Conservation (phyloP, 1,284 basidiomycete species). For the Tylopilus sp. region DNA sequence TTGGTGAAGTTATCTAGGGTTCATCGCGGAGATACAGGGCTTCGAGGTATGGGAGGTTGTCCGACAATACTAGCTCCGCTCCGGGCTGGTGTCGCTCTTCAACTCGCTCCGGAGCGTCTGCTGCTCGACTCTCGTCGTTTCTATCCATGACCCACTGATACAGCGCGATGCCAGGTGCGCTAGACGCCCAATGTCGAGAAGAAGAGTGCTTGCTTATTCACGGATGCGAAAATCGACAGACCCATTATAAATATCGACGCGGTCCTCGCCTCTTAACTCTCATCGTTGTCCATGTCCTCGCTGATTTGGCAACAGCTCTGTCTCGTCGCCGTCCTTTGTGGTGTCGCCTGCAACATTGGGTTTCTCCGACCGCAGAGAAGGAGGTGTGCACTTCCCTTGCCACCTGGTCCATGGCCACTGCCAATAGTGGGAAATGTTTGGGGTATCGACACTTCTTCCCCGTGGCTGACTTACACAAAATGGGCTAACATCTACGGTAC, state of each 20-base stretch:
- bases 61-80: no score
- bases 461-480: constrained; percentile 43
- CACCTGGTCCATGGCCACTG: constrained; percentile 28
- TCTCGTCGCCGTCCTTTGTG: constrained; percentile 11
- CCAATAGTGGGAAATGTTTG: constrained; percentile 30
- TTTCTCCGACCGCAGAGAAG: not conserved
- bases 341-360: constrained; percentile 2
- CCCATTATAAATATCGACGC: not conserved
- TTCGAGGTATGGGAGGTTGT: no score
- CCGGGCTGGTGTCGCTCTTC: no score
- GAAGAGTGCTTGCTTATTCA: not conserved
- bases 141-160: not conserved
- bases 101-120: no score
- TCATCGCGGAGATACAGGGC: constrained; percentile 8
- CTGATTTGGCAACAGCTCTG: constrained; percentile 14
- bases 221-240: not conserved
- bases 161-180: not conserved
- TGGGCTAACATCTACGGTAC: constrained; percentile 41
- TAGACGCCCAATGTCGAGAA: not conserved
- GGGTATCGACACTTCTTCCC: constrained; percentile 26
- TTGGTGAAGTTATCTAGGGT: not conserved
- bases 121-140: no score
- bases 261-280: not conserved
- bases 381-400: not conserved
- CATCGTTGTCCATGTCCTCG: constrained; percentile 4